A percentile compares a stretch with the other conserved stretches of the same genome.
These are phyloP conservation scores for Fistulifera solaris DNA, from an alignment of 108 stramenopile species.

Conservation along the genomic window DNA sequence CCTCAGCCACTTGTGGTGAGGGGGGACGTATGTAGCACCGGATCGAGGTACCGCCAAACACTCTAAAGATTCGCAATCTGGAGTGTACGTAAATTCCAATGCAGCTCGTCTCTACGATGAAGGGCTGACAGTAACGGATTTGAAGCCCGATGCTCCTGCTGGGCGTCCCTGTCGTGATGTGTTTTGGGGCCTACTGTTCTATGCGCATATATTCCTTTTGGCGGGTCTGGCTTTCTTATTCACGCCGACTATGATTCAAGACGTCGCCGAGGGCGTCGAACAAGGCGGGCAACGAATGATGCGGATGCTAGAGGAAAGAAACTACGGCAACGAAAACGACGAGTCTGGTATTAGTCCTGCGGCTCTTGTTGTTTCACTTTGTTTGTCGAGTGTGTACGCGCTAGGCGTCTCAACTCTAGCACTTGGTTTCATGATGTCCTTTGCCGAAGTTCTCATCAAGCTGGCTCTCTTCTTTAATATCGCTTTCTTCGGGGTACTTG, in stretches of 20 bases:
- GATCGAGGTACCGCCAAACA: too few species aligned
- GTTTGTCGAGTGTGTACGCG: constrained; percentile 3
- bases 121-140: too few species aligned
- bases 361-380: constrained; percentile 14
- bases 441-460: constrained; percentile 45
- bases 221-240: constrained; percentile 23
- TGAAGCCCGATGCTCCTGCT: constrained; percentile 23
- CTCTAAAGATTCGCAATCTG: too few species aligned
- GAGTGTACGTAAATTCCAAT: too few species aligned
- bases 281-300: constrained; percentile 9
- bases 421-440: constrained; percentile 28
- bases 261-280: constrained; percentile 27
- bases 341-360: constrained; percentile 1
- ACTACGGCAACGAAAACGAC: constrained; percentile 7
- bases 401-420: constrained; percentile 17
- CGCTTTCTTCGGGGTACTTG: constrained; percentile 24
- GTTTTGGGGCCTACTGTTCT: constrained; percentile 56
- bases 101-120: too few species aligned
- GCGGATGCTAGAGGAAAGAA: constrained; percentile 13
- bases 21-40: too few species aligned
- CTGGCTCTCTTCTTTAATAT: constrained; percentile 54
- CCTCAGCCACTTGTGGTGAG: too few species aligned
- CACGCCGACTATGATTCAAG: constrained; percentile 37
- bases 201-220: constrained; percentile 41
- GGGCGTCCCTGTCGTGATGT: constrained; percentile 46